A percentile compares a stretch with the other conserved stretches of the same genome.
phyloP scores from a whole-genome alignment of 2,329 filamentous ascomycete genomes.

The Aaosphaeria pasadenensis region DNA sequence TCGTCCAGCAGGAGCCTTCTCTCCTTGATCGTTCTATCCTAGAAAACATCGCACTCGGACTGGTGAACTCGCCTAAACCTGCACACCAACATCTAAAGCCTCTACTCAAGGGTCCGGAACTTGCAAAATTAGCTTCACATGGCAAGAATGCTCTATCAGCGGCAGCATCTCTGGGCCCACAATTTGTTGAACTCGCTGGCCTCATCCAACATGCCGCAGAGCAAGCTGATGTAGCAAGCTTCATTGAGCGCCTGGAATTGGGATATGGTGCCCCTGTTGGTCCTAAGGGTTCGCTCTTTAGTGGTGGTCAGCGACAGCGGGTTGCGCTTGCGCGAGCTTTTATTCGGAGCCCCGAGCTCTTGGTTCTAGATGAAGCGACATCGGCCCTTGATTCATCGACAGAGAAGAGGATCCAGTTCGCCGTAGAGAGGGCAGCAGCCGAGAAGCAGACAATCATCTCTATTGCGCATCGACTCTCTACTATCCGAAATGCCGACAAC shows the following conservation, averaged over 20 bases:
- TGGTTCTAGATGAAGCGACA: conserved; percentile 46
- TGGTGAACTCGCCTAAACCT: conserved; percentile 48
- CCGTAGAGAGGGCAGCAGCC: conserved; percentile 76
- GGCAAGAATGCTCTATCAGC: conserved; percentile 49
- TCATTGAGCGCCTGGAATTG: conserved; percentile 44
- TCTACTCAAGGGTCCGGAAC: conserved; percentile 45
- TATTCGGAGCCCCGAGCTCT: conserved; percentile 83
- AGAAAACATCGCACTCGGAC: conserved; percentile 78
- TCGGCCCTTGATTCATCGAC: conserved; percentile 34
- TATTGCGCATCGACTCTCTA: conserved; percentile 86
- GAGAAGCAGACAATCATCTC: conserved; percentile 83
- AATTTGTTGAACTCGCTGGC: conserved; percentile 55
- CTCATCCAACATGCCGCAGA: conserved; percentile 78
- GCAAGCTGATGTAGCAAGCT: conserved; percentile 48
- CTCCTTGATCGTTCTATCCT: conserved; percentile 84
- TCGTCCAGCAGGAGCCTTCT: conserved; percentile 83
- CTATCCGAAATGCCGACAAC: conserved; percentile 89
- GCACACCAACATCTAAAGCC: conserved; percentile 45
- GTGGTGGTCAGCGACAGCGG: conserved; percentile 89
- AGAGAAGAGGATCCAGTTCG: conserved; percentile 76
- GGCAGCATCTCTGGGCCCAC: conserved; percentile 41
- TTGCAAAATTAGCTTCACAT: conserved; percentile 52
- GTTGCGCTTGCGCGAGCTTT: conserved; percentile 90
- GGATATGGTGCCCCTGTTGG: conserved; percentile 46
- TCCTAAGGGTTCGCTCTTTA: conserved; percentile 30